Percentiles rank a stretch among this genome's conserved stretches.
These are phyloP conservation scores for Polytrichum commune DNA, from an alignment of 225 moss, liverwort and hornwort species.

Conservation along the genomic window DNA sequence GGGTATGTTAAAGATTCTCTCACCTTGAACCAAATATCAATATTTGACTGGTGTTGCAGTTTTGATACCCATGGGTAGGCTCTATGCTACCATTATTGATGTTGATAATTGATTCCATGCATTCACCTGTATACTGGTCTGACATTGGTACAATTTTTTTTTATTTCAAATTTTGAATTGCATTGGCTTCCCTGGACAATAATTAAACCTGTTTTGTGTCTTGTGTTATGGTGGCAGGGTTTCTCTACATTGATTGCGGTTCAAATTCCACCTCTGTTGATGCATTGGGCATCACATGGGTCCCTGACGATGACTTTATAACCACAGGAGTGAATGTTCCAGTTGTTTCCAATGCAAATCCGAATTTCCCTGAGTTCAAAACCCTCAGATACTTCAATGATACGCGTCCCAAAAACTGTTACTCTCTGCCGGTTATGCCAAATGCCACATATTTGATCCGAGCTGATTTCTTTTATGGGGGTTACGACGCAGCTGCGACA, in stretches of 20 bases:
- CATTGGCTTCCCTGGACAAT: no score
- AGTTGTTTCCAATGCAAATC: not conserved
- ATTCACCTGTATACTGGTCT: no score
- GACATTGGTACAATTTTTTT: no score
- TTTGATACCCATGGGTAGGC: no score
- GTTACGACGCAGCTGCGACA: constrained; percentile 15
- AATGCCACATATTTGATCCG: constrained; percentile 25
- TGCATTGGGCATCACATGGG: constrained; percentile 10
- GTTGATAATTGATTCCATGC: no score
- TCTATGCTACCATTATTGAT: no score
- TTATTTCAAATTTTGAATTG: no score
- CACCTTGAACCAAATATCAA: no score
- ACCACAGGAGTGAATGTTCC: constrained; percentile 13
- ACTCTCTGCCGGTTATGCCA: constrained; percentile 15
- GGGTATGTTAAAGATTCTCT: no score
- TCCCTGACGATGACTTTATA: constrained; percentile 10
- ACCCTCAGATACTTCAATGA: constrained; percentile 22
- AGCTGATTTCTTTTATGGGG: constrained; percentile 22
- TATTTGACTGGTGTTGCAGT: no score
- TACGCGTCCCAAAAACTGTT: constrained; percentile 15
- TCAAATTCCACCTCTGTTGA: not conserved
- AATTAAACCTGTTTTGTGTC: not conserved
- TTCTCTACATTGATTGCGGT: constrained; percentile 32
- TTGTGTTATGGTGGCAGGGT: not conserved
- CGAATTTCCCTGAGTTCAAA: constrained; percentile 1